Conservation (phyloP, 768 basidiomycete species). For the Trametes punicea region DNA sequence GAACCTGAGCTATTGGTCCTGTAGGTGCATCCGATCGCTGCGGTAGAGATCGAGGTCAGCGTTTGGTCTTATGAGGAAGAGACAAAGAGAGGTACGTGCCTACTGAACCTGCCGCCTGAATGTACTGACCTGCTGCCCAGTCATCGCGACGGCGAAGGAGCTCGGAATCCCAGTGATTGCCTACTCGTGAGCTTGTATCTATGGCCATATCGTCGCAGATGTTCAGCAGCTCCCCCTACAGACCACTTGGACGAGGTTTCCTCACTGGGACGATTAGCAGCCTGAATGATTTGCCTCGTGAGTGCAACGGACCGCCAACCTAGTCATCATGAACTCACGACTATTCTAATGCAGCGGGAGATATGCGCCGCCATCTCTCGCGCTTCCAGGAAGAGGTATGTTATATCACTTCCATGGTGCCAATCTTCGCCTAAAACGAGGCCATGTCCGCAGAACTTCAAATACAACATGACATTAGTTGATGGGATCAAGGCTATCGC, state of each 20-base stretch:
- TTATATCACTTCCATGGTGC: no score
- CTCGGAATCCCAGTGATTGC: conserved; percentile 57
- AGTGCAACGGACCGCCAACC: background rate
- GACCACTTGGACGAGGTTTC: conserved; percentile 53
- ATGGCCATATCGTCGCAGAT: background rate
- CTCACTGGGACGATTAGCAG: conserved; percentile 49
- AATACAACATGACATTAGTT: conserved; percentile 41
- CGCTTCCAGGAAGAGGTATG: conserved; percentile 22
- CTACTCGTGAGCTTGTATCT: conserved; percentile 44
- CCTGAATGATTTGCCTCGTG: conserved; percentile 31
- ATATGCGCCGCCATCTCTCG: conserved; percentile 18
- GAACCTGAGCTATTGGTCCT: background rate
- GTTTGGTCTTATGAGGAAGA: conserved; percentile 56
- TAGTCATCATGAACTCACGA: background rate
- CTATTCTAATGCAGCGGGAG: conserved; percentile 5
- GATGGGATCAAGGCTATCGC: conserved; percentile 40
- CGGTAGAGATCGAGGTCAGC: conserved; percentile 67
- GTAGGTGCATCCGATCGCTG: conserved; percentile 52
- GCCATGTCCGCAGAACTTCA: conserved; percentile 30
- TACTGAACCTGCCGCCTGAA: background rate
- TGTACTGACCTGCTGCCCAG: conserved; percentile 23
- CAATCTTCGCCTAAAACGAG: no score
- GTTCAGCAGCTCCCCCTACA: conserved; percentile 22
- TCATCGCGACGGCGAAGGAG: conserved; percentile 51
- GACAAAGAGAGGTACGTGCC: conserved; percentile 39